These are phyloP conservation scores for Aspergillus sp. DNA, from an alignment of 2,329 filamentous ascomycete species.

Conservation along the genomic window DNA sequence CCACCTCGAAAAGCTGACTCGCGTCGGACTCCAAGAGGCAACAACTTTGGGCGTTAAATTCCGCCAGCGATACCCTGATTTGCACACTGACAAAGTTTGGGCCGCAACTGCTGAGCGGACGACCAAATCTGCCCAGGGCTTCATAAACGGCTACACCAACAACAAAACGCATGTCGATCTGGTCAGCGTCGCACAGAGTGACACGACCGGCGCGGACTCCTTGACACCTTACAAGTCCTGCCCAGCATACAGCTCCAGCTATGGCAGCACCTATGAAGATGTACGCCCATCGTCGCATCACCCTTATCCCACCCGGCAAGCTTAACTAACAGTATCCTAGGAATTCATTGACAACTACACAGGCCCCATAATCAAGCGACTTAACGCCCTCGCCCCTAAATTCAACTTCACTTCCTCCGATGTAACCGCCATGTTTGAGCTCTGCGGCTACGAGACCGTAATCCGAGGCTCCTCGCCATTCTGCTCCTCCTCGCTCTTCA, in stretches of 20 bases:
- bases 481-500: constrained; percentile 62
- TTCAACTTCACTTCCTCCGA: constrained; percentile 68
- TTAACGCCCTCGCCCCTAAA: constrained; percentile 54
- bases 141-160: constrained; percentile 59
- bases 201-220: constrained; percentile 60
- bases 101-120: constrained; percentile 65
- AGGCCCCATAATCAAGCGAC: constrained; percentile 60
- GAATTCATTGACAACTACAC: constrained; percentile 51
- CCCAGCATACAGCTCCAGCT: constrained; percentile 61
- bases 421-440: constrained; percentile 66
- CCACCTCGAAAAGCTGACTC: constrained; percentile 58
- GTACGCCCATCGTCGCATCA: constrained; percentile 40
- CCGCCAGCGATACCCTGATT: constrained; percentile 58
- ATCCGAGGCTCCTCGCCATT: constrained; percentile 64
- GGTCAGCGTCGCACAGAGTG: constrained; percentile 58
- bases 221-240: constrained; percentile 68
- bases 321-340: constrained; percentile 7
- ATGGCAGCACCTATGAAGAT: constrained; percentile 56
- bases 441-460: constrained; percentile 67
- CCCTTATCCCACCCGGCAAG: not conserved
- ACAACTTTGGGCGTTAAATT: constrained; percentile 61
- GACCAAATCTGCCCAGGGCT: constrained; percentile 58
- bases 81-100: constrained; percentile 61
- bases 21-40: constrained; percentile 63
- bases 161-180: constrained; percentile 56